A percentile compares a stretch with the other conserved stretches of the same genome.
Conservation (phyloP, 2,329 filamentous ascomycete species). For the Aspergillus sp. region DNA sequence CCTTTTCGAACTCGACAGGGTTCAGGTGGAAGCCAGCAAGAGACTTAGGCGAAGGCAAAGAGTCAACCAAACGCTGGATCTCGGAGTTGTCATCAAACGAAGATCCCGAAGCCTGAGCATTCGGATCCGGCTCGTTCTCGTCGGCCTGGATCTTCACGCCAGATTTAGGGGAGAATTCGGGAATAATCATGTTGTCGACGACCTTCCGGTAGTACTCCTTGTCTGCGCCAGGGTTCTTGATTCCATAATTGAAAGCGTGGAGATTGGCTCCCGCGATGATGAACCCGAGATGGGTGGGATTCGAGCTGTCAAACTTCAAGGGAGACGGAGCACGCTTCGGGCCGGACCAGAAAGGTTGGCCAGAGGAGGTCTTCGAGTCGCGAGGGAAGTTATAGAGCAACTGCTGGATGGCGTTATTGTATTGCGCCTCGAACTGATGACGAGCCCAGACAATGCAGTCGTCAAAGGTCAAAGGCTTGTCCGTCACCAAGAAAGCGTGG, state of each 20-base stretch:
- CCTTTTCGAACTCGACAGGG: conserved; percentile 97
- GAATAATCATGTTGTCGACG: conserved; percentile 88
- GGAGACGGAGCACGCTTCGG: conserved; percentile 94
- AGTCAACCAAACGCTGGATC: conserved; percentile 66
- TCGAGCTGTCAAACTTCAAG: conserved; percentile 80
- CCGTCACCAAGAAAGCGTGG: conserved; percentile 83
- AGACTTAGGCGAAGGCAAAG: conserved; percentile 73
- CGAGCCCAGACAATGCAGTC: conserved; percentile 97
- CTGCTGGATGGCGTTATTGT: conserved; percentile 94
- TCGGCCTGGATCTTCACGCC: conserved; percentile 95
- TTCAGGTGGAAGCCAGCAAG: conserved; percentile 84
- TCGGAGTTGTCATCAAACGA: conserved; percentile 71
- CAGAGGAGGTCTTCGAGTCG: conserved; percentile 81
- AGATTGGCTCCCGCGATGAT: conserved; percentile 85
- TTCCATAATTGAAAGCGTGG: conserved; percentile 96
- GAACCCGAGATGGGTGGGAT: conserved; percentile 84
- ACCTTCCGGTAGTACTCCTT: conserved; percentile 74
- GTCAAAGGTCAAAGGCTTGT: conserved; percentile 88
- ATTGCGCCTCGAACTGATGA: conserved; percentile 91
- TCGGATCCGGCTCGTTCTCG: conserved; percentile 92
- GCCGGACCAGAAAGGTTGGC: conserved; percentile 94
- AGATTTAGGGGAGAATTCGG: conserved; percentile 87
- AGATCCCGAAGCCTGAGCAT: conserved; percentile 56
- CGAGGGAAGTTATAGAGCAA: conserved; percentile 96
- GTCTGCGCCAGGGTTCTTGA: conserved; percentile 74